Evolutionary conservation across 2,329 filamentous ascomycete genomes (phyloP), one percentile per base, ranked within the genome.

Genomic region (Pseudopithomyces chartarum): DNA sequence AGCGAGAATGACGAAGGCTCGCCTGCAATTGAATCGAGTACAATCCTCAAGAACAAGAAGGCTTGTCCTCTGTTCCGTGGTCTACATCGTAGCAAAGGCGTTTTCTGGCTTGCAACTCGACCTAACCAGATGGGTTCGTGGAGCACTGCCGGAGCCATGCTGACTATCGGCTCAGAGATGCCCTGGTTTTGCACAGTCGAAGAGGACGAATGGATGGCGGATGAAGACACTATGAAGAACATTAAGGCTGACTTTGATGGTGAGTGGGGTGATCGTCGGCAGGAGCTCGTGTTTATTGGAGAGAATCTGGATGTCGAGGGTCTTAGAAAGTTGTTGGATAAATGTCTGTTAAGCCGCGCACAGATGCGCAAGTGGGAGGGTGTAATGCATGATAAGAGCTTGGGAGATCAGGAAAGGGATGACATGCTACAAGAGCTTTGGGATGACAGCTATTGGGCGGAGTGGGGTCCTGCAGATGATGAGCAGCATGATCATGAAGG

Each of bases 281-380:
- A 91, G 68, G 89, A 91, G 70, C 70, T 91, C 6, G 89, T 91
- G 2, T 89, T 91, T 58, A 91, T 92, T 55, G 89, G 89, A 0
- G 87, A 90, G 71, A 80, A 81, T 5, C 78, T 91, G 13, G 80
- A 90, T 48, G 66, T 79, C 1, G 66, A 70, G 5, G 80, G 76
- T 0, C 75, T 91, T 15, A 82, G 80, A 22, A 73, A 71, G 4
- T 69, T 82, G 33, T 70, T 91, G 3, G 85, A 91, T 64, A 73
- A 70, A 1, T 90, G 88, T 64, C 69, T 91, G 22, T 70, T 91
- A 2, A 80, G 81, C n/a, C 83, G 88, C 20, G 70, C 70, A 0
- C 89, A 91, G 72, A 78, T 76, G 71, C 63, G 67, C 53, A 64
- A 64, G 43, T 79, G 78, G 77, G 68, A 78, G 58, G 67, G 66